Base-by-base conservation (phyloP, 2,329 filamentous ascomycete species). In the Aspergillus neotritici region DNA sequence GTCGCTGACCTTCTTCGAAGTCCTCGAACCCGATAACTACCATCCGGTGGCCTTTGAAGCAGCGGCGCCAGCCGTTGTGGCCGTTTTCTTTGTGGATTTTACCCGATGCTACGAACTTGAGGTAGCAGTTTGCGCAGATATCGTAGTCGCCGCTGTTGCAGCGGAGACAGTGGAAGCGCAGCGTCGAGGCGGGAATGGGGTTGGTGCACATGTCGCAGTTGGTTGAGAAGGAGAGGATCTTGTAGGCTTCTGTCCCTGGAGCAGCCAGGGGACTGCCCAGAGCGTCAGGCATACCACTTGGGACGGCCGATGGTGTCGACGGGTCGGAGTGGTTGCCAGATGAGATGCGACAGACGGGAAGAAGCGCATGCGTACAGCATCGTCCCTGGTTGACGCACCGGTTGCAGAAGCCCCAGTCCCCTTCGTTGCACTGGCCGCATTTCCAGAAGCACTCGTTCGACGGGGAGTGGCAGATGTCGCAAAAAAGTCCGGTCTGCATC, bases 381-480 rank as follows among this genome's bases (percentile, higher is more conserved):
- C 77, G 76, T 12, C 87, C 89, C 62, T 84, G 82, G 46, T 91
- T 90, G 25, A 95, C 87, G 53, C 91, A 97, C 47, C 76, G 71
- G 55, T 90, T 88, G 67, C 91, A 97, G 62, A 87, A 96, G 0
- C 91, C 91, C 90, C 90, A 97, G 59, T 94, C 90, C 4, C 88
- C 91, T 49, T 93, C 82, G 56, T 95, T 95, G 68, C 91, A 97
- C 17, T 76, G 64, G 46, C 85, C 80, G 63, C 91, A 97, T 49
- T 86, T 83, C 91, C 90, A 97, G 66, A 87, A 94, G 65, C 87
- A 93, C 40, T 84, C 78, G 56, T 94, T 90, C 0, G 87, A 78
- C 71, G 81, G 86, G 0, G 77, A 72, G 13, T 77, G 71, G 62
- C 91, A 96, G 37, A 78, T 77, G 31, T 84, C 80, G 62, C 91